These are phyloP conservation scores for Steccherinum ochraceum DNA, from an alignment of 768 basidiomycete genomes.

Conservation along the genomic window DNA sequence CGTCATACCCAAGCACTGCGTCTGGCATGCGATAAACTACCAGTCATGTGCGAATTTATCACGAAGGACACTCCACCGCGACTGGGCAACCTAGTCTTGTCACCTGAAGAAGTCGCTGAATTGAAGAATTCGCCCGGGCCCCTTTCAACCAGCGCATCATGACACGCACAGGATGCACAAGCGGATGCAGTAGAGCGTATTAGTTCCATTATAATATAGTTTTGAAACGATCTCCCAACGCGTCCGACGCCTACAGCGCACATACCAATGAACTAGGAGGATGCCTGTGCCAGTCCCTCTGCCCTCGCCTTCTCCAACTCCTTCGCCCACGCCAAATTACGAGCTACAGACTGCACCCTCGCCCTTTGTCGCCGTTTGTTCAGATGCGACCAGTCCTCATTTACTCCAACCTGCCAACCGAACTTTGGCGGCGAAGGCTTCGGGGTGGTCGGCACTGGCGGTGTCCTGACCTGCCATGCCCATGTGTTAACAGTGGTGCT, in stretches of 20 bases:
- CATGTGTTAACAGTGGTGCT: constrained; percentile 30
- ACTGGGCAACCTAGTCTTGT: constrained; percentile 57
- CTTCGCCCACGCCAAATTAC: constrained; percentile 34
- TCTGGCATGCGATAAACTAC: constrained; percentile 82
- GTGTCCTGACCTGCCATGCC: constrained; percentile 29
- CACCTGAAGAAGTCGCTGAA: constrained; percentile 4
- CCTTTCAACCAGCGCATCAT: too few species aligned
- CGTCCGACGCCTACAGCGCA: too few species aligned
- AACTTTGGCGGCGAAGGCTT: constrained; percentile 13
- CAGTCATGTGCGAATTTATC: constrained; percentile 86
- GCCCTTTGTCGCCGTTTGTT: constrained; percentile 47
- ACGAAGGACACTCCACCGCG: constrained; percentile 61
- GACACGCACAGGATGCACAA: too few species aligned
- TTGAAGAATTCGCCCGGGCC: not conserved
- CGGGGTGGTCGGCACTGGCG: not conserved
- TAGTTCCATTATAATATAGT: too few species aligned
- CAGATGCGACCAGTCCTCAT: constrained; percentile 49
- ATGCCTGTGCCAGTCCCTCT: constrained; percentile 6
- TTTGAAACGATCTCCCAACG: too few species aligned
- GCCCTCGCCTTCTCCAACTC: constrained; percentile 23
- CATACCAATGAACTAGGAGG: too few species aligned
- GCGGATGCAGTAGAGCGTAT: too few species aligned
- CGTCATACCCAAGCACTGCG: constrained; percentile 56
- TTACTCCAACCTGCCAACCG: constrained; percentile 38
- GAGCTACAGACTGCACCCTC: constrained; percentile 38